These are phyloP conservation scores for Myriosclerotinia curreyana DNA, from an alignment of 2,329 filamentous ascomycete species.

Conservation along the genomic window DNA sequence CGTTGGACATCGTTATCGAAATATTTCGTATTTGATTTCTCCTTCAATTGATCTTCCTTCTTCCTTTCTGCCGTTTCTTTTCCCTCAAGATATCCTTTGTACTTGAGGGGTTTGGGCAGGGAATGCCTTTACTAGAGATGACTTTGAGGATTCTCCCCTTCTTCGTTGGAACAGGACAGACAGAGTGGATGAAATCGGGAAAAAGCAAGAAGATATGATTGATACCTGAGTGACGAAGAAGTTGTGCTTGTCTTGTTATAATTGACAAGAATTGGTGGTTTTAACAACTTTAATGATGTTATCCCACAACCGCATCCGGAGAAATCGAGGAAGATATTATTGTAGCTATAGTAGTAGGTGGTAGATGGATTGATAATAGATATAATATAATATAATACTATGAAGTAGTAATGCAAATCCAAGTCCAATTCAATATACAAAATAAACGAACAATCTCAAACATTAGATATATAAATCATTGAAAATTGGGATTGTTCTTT, in stretches of 20 bases:
- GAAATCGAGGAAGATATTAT: not conserved
- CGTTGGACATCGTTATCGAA: not conserved
- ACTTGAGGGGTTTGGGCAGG: not conserved
- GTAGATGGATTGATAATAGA: not conserved
- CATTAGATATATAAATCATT: not conserved
- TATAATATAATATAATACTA: too few species aligned
- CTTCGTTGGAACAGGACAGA: not conserved
- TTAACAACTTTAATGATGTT: too few species aligned
- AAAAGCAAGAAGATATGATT: not conserved
- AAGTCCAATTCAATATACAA: not conserved
- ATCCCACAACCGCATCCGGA: slow-evolving; percentile 8
- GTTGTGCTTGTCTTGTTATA: not conserved
- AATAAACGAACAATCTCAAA: not conserved
- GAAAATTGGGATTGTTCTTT: slow-evolving; percentile 13
- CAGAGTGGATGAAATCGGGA: not conserved
- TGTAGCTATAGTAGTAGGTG: too few species aligned
- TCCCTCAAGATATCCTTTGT: not conserved
- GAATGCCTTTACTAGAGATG: not conserved
- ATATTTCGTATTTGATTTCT: not conserved
- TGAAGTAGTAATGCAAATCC: not conserved
- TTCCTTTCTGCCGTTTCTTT: not conserved
- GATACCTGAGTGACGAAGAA: not conserved
- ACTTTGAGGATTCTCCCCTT: not conserved
- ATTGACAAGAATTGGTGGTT: slow-evolving; percentile 1
- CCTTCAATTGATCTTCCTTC: slow-evolving; percentile 15